Percentiles rank a stretch among this genome's conserved stretches.
These are phyloP conservation scores for Curvularia verruculosa DNA, from an alignment of 2,329 filamentous ascomycete genomes.

Conservation along the genomic window DNA sequence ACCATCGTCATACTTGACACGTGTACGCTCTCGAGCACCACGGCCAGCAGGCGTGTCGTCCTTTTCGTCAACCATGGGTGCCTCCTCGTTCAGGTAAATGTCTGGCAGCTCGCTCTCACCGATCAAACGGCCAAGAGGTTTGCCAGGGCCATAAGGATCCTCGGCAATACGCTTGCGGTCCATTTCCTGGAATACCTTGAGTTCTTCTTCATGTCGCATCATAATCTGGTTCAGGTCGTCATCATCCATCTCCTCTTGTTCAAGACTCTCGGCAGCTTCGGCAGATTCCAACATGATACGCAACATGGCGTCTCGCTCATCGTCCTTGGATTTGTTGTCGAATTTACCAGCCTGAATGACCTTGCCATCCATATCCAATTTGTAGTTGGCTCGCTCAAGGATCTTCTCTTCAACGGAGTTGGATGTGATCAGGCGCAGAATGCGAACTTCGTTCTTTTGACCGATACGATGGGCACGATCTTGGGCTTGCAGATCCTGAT, in stretches of 20 bases:
- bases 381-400: conserved; percentile 92
- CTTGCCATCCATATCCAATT: conserved; percentile 99
- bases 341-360: conserved; percentile 99
- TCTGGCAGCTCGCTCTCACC: conserved; percentile 87
- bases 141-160: conserved; percentile 74
- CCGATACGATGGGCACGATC: conserved; percentile 99
- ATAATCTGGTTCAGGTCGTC: conserved; percentile 96
- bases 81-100: conserved; percentile 88
- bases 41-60: conserved; percentile 77
- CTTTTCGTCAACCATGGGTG: conserved; percentile 77
- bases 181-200: conserved; percentile 78
- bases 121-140: conserved; percentile 78
- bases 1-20: conserved; percentile 95
- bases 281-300: conserved; percentile 88
- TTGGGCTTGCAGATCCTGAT: conserved; percentile 98
- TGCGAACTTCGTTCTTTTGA: conserved; percentile 99
- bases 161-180: conserved; percentile 75
- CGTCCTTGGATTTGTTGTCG: conserved; percentile 98
- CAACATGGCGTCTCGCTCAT: conserved; percentile 95
- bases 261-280: conserved; percentile 70
- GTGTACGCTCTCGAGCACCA: conserved; percentile 91
- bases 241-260: conserved; percentile 98
- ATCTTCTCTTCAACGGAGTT: conserved; percentile 99
- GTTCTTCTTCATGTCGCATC: conserved; percentile 82
- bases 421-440: conserved; percentile 91